Percentiles rank a stretch among this genome's conserved stretches.
Evolutionary conservation across 345 rosid genomes (phyloP).

Genomic region (Pugionium dolabratum): DNA sequence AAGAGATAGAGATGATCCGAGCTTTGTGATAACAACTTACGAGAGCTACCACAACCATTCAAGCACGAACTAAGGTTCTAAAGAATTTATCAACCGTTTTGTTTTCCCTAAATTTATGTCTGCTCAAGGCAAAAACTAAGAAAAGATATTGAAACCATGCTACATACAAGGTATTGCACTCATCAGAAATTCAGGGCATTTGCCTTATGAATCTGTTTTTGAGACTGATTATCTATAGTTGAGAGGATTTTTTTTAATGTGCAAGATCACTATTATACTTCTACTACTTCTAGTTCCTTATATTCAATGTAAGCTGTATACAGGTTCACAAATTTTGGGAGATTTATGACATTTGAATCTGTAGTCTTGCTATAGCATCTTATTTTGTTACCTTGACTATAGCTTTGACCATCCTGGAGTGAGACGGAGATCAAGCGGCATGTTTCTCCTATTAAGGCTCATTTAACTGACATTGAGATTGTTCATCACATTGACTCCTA

Average conservation of each 20-base stretch:
- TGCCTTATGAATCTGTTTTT: slow-evolving; percentile 15
- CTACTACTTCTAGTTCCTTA: slow-evolving; percentile 14
- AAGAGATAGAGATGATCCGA: slow-evolving; percentile 70
- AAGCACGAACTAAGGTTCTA: slow-evolving; percentile 22
- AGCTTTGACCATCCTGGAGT: slow-evolving; percentile 1
- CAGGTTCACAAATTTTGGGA: slow-evolving; percentile 18
- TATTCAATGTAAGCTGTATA: slow-evolving; percentile 14
- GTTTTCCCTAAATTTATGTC: background rate
- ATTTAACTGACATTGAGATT: background rate
- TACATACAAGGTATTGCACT: background rate
- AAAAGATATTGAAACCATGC: slow-evolving; percentile 22
- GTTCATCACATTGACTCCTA: slow-evolving; percentile 7
- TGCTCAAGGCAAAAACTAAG: background rate
- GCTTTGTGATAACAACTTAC: slow-evolving; percentile 82
- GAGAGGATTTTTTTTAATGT: background rate
- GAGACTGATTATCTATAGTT: slow-evolving; percentile 15
- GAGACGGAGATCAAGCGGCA: slow-evolving; percentile 15
- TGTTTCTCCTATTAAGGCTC: slow-evolving; percentile 13
- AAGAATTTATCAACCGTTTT: background rate
- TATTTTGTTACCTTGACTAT: slow-evolving; percentile 14
- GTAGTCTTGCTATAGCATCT: slow-evolving; percentile 15
- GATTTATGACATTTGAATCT: slow-evolving; percentile 12
- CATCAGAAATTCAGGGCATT: background rate
- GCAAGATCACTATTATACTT: slow-evolving; percentile 3
- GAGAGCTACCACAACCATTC: slow-evolving; percentile 75